These are phyloP conservation scores for Solanum peruvianum DNA, from an alignment of 257 asterid species.

Conservation along the genomic window DNA sequence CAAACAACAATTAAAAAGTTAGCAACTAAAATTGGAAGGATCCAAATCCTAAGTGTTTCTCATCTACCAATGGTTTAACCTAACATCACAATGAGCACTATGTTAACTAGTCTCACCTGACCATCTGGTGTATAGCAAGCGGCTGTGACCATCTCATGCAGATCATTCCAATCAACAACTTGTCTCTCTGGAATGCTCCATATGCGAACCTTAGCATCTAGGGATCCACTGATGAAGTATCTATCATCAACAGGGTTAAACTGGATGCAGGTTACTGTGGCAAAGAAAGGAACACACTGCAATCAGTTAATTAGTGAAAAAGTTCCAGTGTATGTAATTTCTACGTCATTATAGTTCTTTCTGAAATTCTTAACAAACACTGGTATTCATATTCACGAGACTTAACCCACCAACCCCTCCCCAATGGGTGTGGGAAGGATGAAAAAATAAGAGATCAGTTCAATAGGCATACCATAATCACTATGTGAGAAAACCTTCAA, in stretches of 20 bases:
- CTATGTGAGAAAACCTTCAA: constrained; percentile 85
- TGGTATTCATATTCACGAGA: not conserved
- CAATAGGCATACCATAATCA: constrained; percentile 67
- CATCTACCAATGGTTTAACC: constrained; percentile 6
- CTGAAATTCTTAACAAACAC: not conserved
- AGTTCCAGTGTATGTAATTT: not conserved
- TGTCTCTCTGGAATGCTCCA: constrained; percentile 95
- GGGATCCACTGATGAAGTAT: constrained; percentile 97
- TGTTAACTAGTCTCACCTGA: constrained; percentile 50
- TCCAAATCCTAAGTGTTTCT: not conserved
- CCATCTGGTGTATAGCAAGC: constrained; percentile 99
- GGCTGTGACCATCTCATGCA: constrained; percentile 99
- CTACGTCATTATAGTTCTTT: not conserved
- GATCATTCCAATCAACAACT: constrained; percentile 97
- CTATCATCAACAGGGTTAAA: constrained; percentile 94
- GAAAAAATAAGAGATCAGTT: not conserved
- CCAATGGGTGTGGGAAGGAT: not conserved
- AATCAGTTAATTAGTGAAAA: constrained; percentile 18
- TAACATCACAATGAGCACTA: not conserved
- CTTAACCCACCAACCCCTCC: not conserved
- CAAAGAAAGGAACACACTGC: constrained; percentile 14
- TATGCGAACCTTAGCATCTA: constrained; percentile 96
- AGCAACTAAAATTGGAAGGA: not conserved
- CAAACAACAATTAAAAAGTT: constrained; percentile 6
- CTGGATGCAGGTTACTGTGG: constrained; percentile 93